Base-by-base conservation (phyloP, 768 basidiomycete genomes). In the Rhizopogon vesiculosus region DNA sequence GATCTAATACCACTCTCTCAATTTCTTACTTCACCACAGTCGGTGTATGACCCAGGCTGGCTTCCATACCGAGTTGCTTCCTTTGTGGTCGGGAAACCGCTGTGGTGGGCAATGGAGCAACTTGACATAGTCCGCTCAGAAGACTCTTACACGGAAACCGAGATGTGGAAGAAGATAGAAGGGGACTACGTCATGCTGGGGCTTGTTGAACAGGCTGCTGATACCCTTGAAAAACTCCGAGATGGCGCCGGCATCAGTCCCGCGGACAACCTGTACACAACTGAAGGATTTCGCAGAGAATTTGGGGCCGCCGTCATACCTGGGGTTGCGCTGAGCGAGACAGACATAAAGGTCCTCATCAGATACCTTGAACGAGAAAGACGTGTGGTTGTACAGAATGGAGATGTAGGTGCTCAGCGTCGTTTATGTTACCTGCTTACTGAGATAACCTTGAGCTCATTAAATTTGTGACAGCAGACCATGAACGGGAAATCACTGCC, bases 61-160 rank as follows among this genome's bases (percentile, higher is more conserved):
- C 65, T 92, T 15, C 84, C 89, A 1, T 79, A 75, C 48, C 83
- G 89, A 18, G 76, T 91, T 50, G 88, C 81, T 3, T 77, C 87
- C 9, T 87, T 80, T 55, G 73, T 93, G 7, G 77, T 93, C 7
- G 89, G 85, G 7, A 84, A 82, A 62, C 91, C 92, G 3, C 72
- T 94, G 2, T 91, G 87, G 88, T 94, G 92, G 92, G 85, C 87
- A 3, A 78, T 94, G 55, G 84, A 87, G 58, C 89, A 90, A 59
- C 74, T 86, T n/a, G 86, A 83, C 25, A 71, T 93, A 3, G 81
- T 89, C 7, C 82, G 81, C 18, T 64, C 72, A 3, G 87, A 89
- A 45, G 86, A 87, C 25, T 72, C 69, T 31, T 72, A 76, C 25
- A 72, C 72, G 40, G 76, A 78, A 40, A 62, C 64, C 7, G 74